Evolutionary conservation across 371 early-diverging fungal species (phyloP).

Genomic region (Lichtheimia ornata): DNA sequence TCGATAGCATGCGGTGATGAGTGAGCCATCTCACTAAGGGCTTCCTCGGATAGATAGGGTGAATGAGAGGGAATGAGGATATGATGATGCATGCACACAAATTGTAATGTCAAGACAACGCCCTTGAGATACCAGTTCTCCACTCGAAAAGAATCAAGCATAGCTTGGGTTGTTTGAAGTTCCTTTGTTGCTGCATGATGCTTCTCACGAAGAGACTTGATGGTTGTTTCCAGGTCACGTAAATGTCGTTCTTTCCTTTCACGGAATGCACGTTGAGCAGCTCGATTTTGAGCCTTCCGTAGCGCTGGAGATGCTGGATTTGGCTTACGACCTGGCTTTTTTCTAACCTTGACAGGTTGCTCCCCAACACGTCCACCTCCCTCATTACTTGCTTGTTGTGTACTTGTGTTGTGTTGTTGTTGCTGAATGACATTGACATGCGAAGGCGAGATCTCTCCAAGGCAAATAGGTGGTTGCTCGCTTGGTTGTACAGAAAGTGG

Average conservation of each 20-base stretch:
- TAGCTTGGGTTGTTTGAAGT: slow-evolving; percentile 35
- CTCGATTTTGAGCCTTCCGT: slow-evolving; percentile 76
- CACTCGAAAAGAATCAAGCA: slow-evolving; percentile 47
- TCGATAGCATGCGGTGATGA: slow-evolving; percentile 24
- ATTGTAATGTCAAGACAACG: slow-evolving; percentile 43
- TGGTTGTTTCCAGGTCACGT: slow-evolving; percentile 60
- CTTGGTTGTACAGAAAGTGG: not conserved
- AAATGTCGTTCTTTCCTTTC: slow-evolving; percentile 72
- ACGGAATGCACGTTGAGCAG: slow-evolving; percentile 75
- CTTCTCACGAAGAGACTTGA: slow-evolving; percentile 57
- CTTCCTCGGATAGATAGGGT: slow-evolving; percentile 30
- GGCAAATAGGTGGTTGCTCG: not conserved
- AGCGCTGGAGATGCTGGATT: slow-evolving; percentile 59
- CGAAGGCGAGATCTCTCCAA: not conserved
- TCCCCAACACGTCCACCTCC: not conserved
- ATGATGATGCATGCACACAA: slow-evolving; percentile 28
- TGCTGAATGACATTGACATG: not conserved
- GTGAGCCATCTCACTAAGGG: slow-evolving; percentile 24
- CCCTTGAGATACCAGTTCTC: slow-evolving; percentile 58
- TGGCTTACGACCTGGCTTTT: slow-evolving; percentile 81
- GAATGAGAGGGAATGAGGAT: slow-evolving; percentile 23
- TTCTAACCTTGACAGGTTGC: slow-evolving; percentile 30
- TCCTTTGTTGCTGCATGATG: slow-evolving; percentile 44
- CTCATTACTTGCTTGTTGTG: too few species aligned
- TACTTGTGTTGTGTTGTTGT: not conserved